Base-by-base conservation (phyloP, 108 stramenopile genomes). In the Ochromonas danica region DNA sequence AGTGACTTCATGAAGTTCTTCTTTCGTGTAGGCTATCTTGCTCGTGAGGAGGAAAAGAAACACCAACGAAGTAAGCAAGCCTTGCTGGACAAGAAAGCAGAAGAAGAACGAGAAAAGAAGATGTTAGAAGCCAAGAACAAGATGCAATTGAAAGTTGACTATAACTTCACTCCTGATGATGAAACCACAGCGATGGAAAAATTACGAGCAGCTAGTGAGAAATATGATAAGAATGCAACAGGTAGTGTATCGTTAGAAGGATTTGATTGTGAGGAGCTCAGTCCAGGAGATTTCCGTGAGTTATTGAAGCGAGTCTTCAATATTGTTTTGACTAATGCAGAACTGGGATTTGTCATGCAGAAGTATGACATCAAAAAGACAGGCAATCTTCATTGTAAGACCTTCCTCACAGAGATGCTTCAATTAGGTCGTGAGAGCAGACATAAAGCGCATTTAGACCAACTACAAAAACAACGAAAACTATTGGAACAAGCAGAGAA, bases 151-250 rank as follows among this genome's bases (percentile, higher is more conserved):
- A 14, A 3, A 27, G 40, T 75, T 10, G 72, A 75, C 38, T 75
- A 75, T 36, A 60, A 75, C 40, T 75, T 75, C 72, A 75, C 6
- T 60, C 6, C 6, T 41, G 40, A 33, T 75, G 72, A 75, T 60
- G 72, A 75, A 36, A 27, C 40, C 3, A 33, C 45, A 42, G 51
- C 51, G 31, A 45, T 57, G 43, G 72, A 45, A 27, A 75, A 75
- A 36, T 33, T 75, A 31, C 14, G 40, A 10, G 31, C 14, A 6
- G 72, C 72, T 36, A 60, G 45, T 60, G 51, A 39, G 25, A 75
- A 75, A 60, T 75, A 75, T 41, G 72, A 75, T 41, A 75, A 75
- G 38, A 75, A 33, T 27, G 45, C 43, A 45, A 6, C 72, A 31
- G 72, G 45, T 35, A 10, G 40, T 27, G 72, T 75, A 6, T 3